Conservation (phyloP, 2,329 filamentous ascomycete genomes). For the Claviceps sp. region DNA sequence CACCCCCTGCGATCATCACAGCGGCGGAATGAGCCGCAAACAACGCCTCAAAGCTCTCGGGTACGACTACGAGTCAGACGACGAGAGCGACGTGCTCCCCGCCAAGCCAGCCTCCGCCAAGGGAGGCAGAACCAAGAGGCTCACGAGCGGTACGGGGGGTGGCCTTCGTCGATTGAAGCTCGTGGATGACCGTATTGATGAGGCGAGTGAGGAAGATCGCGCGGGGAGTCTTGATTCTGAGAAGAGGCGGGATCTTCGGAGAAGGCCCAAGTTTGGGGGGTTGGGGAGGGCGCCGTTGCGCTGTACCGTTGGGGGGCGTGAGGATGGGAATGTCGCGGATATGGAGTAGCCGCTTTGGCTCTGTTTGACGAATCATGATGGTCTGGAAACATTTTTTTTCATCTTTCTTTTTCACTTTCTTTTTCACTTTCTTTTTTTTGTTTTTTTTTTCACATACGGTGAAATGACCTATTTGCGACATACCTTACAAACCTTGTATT, state of each 20-base stretch:
- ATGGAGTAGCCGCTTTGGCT: not conserved
- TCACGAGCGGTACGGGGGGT: conserved; percentile 3
- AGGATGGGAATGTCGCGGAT: not conserved
- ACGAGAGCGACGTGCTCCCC: conserved; percentile 4
- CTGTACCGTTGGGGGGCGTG: not conserved
- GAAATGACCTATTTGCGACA: too few species aligned
- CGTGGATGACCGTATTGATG: conserved; percentile 6
- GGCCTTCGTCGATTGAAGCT: conserved; percentile 6
- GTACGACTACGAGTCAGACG: conserved; percentile 14
- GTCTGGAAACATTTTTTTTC: not conserved
- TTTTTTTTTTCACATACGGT: too few species aligned
- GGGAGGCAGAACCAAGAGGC: conserved; percentile 3
- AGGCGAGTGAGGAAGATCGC: conserved; percentile 5
- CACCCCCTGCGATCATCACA: conserved; percentile 4
- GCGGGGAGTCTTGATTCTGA: not conserved
- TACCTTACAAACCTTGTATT: not conserved
- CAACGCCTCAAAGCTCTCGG: conserved; percentile 12
- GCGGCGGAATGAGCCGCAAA: conserved; percentile 8
- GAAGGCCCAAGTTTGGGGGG: not conserved
- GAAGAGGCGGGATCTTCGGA: not conserved
- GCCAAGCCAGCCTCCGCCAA: not conserved
- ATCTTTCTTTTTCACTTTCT: not conserved
- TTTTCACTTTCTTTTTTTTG: not conserved
- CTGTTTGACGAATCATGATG: not conserved
- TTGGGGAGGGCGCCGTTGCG: not conserved